Conservation (phyloP, 768 basidiomycete species). For the Serendipita indica region DNA sequence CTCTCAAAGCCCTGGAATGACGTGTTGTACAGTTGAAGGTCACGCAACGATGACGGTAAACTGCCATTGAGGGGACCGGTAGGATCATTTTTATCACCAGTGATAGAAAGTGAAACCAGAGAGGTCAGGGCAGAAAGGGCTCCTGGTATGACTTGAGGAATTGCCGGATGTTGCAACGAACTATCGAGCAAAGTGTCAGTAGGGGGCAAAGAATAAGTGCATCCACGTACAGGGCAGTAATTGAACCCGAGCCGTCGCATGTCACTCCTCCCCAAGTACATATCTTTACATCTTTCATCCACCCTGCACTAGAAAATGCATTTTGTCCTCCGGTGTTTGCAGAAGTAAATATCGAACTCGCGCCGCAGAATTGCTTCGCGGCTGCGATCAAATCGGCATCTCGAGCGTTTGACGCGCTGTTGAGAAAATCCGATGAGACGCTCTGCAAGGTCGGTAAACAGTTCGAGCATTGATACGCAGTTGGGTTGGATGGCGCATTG, state of each 20-base stretch:
- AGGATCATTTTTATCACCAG: conserved; percentile 30
- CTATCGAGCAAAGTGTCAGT: conserved; percentile 15
- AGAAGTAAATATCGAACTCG: conserved; percentile 30
- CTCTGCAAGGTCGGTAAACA: conserved; percentile 30
- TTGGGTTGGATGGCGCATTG: conserved; percentile 29
- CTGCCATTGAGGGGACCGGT: conserved; percentile 21
- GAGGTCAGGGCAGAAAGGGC: conserved; percentile 29
- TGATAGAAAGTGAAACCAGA: conserved; percentile 26
- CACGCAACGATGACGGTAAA: not conserved
- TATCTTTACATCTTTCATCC: conserved; percentile 32
- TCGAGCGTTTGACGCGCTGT: conserved; percentile 23
- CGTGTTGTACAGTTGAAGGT: conserved; percentile 29
- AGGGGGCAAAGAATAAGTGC: not conserved
- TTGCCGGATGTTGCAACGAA: conserved; percentile 31
- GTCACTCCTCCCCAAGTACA: conserved; percentile 35
- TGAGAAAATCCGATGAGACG: conserved; percentile 21
- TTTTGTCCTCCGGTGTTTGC: conserved; percentile 26
- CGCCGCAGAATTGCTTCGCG: conserved; percentile 34
- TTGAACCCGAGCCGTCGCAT: conserved; percentile 29
- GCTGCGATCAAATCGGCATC: conserved; percentile 23
- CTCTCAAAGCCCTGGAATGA: conserved; percentile 25
- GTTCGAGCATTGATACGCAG: conserved; percentile 32
- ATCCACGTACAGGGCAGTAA: conserved; percentile 29
- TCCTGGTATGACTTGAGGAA: conserved; percentile 31
- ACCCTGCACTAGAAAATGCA: conserved; percentile 28